Base-by-base conservation (phyloP, 2,329 filamentous ascomycete species). In the Fusarium piperis region DNA sequence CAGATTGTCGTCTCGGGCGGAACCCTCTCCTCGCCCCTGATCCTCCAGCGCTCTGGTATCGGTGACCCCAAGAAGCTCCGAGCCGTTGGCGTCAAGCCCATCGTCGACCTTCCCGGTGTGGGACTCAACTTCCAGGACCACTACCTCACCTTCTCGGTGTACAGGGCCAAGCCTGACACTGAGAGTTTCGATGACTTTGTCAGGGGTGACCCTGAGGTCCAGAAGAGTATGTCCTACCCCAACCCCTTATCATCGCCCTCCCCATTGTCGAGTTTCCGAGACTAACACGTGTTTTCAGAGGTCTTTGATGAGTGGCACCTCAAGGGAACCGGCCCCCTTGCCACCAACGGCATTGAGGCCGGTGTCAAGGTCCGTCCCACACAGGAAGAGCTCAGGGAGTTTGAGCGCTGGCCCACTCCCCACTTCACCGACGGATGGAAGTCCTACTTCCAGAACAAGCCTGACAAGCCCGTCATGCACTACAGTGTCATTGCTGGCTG, bases 381-480 rank as follows among this genome's bases (percentile, higher is more conserved):
- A 0, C 84, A 89, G 66, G 82, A 91, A 51, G 93, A 95, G 76
- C 85, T 93, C 18, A 85, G 87, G 57, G 84, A 90, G 75, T 92
- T 94, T 80, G 90, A 92, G 78, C 86, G 80, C 8, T 94, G 93
- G 92, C 92, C 93, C 0, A 93, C 89, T 53, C 89, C 89, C 12
- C 90, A 94, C 59, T 95, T 95, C 84, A 87, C 86, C 51, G 87
- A 88, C 8, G 92, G 92, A 3, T 95, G 92, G 92, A 90, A 95
- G 75, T 91, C 88, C 60, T 95, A 95, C 83, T 95, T 95, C 81
- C 92, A 94, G 84, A 82, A 95, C 78, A 94, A 94, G 84, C 92
- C 92, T 1, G 92, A 95, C 81, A 95, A 95, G 86, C 93, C 93
- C 0, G 92, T 95, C 46, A 95, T 95, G 93, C 93, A 95, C 78